Percentiles rank a stretch among this genome's conserved stretches.
Conservation (phyloP, 2,329 filamentous ascomycete species). For the Cadophora gregata region DNA sequence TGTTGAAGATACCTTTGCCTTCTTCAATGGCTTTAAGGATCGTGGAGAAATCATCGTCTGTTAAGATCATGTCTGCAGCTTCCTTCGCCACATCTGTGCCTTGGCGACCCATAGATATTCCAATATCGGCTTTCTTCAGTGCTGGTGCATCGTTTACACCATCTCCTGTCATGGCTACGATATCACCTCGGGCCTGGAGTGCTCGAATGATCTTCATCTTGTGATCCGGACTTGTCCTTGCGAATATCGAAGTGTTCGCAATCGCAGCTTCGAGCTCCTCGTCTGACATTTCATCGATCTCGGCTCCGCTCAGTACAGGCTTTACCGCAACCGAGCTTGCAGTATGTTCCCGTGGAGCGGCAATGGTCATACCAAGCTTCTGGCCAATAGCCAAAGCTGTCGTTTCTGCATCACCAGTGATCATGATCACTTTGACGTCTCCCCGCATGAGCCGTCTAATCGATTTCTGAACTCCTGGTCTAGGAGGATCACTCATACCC, state of each 20-base stretch:
- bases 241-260: conserved; percentile 90
- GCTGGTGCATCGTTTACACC: conserved; percentile 98
- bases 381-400: conserved; percentile 93
- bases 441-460: conserved; percentile 91
- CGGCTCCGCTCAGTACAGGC: conserved; percentile 83
- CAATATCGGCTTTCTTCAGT: conserved; percentile 96
- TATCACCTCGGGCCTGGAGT: conserved; percentile 89
- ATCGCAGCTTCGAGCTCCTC: conserved; percentile 85
- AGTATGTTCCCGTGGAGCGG: conserved; percentile 56
- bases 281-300: conserved; percentile 92
- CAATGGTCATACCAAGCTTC: conserved; percentile 92
- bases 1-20: conserved; percentile 99
- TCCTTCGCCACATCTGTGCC: conserved; percentile 98
- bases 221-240: conserved; percentile 94
- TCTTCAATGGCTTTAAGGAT: conserved; percentile 97
- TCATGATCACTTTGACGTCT: conserved; percentile 98
- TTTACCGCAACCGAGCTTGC: conserved; percentile 64
- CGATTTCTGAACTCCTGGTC: conserved; percentile 86
- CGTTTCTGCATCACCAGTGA: conserved; percentile 94
- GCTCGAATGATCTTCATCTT: conserved; percentile 97
- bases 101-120: conserved; percentile 93
- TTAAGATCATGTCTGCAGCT: conserved; percentile 91
- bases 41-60: conserved; percentile 87
- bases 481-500: conserved; percentile 95
- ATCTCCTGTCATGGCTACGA: conserved; percentile 98